Conservation (phyloP, 2,329 filamentous ascomycete species). For the Diaporthe velutina region DNA sequence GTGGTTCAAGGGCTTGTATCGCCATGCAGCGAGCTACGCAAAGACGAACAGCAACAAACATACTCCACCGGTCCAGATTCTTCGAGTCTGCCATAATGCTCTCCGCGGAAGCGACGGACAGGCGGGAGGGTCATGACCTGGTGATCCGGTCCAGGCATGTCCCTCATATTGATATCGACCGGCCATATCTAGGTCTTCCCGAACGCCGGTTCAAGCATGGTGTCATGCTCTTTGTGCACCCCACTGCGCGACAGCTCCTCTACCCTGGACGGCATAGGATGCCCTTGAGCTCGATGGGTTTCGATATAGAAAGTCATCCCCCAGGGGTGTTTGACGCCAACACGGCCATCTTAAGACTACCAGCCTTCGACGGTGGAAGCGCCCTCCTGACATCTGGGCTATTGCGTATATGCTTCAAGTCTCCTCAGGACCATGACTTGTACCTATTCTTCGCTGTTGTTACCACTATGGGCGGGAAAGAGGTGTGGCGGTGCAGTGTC, state of each 20-base stretch:
- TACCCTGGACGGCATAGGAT: constrained; percentile 1
- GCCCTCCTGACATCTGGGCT: neutral
- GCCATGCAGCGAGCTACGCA: constrained; percentile 3
- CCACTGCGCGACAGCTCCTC: constrained; percentile 2
- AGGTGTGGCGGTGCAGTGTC: constrained; percentile 7
- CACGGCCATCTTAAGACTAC: constrained; percentile 1
- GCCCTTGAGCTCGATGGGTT: neutral
- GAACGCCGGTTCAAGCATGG: neutral
- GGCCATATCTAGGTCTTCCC: neutral
- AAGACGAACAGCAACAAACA: neutral
- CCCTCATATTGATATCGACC: neutral
- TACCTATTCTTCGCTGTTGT: constrained; percentile 10
- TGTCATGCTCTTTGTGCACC: constrained; percentile 10
- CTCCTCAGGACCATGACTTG: neutral
- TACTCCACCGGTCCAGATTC: constrained; percentile 1
- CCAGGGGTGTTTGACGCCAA: neutral
- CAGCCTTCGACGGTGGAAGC: neutral
- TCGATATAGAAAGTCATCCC: constrained; percentile 7
- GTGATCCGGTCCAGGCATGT: neutral
- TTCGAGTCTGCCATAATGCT: constrained; percentile 2
- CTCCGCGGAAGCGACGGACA: neutral
- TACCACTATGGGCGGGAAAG: neutral
- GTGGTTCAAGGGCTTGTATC: constrained; percentile 1
- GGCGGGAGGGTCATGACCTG: constrained; percentile 4
- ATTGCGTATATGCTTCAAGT: constrained; percentile 9